A percentile compares a stretch with the other conserved stretches of the same genome.
These are phyloP conservation scores for Cordia subcordata DNA, from an alignment of 257 asterid genomes.

Conservation along the genomic window DNA sequence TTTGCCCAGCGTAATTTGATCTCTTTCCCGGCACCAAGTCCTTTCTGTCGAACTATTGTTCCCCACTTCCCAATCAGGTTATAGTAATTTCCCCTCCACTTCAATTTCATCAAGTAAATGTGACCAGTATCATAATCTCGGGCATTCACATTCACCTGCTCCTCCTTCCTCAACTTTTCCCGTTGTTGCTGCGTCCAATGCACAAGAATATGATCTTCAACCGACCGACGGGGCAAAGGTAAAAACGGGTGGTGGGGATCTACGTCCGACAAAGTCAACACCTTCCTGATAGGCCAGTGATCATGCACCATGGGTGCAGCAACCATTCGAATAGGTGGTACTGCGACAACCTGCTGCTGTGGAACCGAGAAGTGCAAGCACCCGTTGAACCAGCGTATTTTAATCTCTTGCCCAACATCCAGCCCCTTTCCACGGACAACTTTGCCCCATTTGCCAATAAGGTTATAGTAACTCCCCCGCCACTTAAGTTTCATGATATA, in stretches of 20 bases:
- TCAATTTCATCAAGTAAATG: constrained; percentile 59
- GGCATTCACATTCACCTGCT: constrained; percentile 59
- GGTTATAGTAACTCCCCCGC: constrained; percentile 78
- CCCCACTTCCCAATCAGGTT: constrained; percentile 82
- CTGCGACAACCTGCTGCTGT: constrained; percentile 48
- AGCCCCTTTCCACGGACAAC: constrained; percentile 71
- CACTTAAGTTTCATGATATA: constrained; percentile 64
- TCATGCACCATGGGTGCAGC: constrained; percentile 39
- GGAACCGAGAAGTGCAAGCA: constrained; percentile 81
- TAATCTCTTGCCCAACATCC: constrained; percentile 76
- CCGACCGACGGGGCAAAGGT: constrained; percentile 72
- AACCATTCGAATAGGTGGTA: constrained; percentile 42
- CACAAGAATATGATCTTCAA: constrained; percentile 70
- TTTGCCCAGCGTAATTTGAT: constrained; percentile 60
- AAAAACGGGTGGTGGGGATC: constrained; percentile 78
- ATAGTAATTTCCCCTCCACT: constrained; percentile 68
- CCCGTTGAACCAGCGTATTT: constrained; percentile 57
- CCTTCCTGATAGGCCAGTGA: constrained; percentile 74
- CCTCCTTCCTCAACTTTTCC: constrained; percentile 63
- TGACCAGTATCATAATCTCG: constrained; percentile 73
- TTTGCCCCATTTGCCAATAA: constrained; percentile 79
- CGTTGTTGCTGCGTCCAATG: constrained; percentile 64
- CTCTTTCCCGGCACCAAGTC: constrained; percentile 73
- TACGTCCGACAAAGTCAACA: constrained; percentile 64
- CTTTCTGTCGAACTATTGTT: constrained; percentile 54